Percentiles rank a stretch among this genome's conserved stretches.
phyloP scores from a whole-genome alignment of 768 basidiomycete species.

The Boletellus ananiceps region DNA sequence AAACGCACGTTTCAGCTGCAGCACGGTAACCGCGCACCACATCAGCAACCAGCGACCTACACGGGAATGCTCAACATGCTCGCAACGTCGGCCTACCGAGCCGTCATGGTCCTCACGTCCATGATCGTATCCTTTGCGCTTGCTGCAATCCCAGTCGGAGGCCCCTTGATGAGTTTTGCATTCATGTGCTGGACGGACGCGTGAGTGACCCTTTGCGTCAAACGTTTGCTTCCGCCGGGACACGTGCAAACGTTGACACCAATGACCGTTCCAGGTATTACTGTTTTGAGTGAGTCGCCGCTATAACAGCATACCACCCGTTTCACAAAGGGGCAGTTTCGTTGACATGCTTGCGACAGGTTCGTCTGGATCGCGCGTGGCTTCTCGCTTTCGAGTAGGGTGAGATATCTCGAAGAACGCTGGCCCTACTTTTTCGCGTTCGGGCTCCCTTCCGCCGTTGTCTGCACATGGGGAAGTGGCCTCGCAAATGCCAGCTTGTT shows the following conservation, averaged over 20 bases:
- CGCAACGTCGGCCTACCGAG: constrained; percentile 77
- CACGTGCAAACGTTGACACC: constrained; percentile 1
- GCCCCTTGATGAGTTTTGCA: constrained; percentile 54
- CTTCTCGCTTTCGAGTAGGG: constrained; percentile 59
- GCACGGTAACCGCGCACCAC: constrained; percentile 56
- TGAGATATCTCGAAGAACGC: constrained; percentile 76
- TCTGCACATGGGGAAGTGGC: constrained; percentile 70
- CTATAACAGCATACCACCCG: neutral
- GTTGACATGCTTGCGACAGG: constrained; percentile 35
- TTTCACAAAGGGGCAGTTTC: neutral
- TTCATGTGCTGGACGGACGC: constrained; percentile 87
- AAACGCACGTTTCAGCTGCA: constrained; percentile 69
- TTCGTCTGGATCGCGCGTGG: constrained; percentile 79
- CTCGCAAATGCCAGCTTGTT: constrained; percentile 82
- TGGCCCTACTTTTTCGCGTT: constrained; percentile 90
- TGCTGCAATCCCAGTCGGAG: constrained; percentile 58
- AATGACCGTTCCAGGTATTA: constrained; percentile 58
- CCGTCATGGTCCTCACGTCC: constrained; percentile 78
- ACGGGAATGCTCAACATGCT: constrained; percentile 67
- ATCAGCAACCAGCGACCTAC: constrained; percentile 55
- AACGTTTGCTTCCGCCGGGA: neutral
- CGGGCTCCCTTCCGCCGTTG: constrained; percentile 68
- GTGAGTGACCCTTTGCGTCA: constrained; percentile 45
- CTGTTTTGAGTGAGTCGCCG: constrained; percentile 72
- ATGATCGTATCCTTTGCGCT: constrained; percentile 64